phyloP scores from a whole-genome alignment of 208 protist genomes.

The Trypanosoma mega region DNA sequence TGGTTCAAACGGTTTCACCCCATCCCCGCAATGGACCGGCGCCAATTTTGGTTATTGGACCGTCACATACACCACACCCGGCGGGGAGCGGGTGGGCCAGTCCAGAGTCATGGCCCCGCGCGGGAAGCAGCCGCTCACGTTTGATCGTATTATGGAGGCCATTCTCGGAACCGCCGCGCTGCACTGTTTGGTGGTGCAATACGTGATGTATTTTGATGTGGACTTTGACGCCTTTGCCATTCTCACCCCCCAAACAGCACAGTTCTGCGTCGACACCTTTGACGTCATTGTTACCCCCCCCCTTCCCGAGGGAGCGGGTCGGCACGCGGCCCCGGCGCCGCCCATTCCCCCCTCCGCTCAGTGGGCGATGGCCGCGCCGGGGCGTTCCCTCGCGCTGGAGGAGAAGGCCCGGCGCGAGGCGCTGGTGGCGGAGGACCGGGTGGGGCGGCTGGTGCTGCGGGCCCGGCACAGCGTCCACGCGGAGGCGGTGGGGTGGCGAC shows the following conservation, averaged over 20 bases:
- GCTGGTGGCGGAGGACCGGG: not conserved
- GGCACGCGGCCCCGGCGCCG: too few relatives aligned
- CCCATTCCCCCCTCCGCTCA: too few relatives aligned
- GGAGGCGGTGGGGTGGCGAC: not conserved
- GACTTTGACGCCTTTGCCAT: constrained; percentile 22
- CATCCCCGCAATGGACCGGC: not conserved
- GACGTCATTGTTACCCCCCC: constrained; percentile 10
- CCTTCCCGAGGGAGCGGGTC: too few relatives aligned
- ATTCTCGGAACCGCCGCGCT: constrained; percentile 16
- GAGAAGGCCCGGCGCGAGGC: not conserved
- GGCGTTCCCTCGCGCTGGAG: not conserved
- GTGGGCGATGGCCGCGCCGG: too few relatives aligned
- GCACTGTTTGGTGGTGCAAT: constrained; percentile 1
- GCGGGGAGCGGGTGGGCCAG: constrained; percentile 1
- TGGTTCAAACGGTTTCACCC: not conserved
- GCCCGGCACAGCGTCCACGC: not conserved
- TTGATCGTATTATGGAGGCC: constrained; percentile 10
- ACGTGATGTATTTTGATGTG: constrained; percentile 24
- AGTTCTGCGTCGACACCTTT: constrained; percentile 7
- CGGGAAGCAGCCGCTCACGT: not conserved
- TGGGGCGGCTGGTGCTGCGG: constrained; percentile 6
- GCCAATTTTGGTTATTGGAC: constrained; percentile 20
- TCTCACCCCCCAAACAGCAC: constrained; percentile 14
- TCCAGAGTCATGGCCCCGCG: constrained; percentile 2
- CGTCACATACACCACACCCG: not conserved